phyloP scores from a whole-genome alignment of 192 early-diverging fungal species.

The Linnemannia elongata region DNA sequence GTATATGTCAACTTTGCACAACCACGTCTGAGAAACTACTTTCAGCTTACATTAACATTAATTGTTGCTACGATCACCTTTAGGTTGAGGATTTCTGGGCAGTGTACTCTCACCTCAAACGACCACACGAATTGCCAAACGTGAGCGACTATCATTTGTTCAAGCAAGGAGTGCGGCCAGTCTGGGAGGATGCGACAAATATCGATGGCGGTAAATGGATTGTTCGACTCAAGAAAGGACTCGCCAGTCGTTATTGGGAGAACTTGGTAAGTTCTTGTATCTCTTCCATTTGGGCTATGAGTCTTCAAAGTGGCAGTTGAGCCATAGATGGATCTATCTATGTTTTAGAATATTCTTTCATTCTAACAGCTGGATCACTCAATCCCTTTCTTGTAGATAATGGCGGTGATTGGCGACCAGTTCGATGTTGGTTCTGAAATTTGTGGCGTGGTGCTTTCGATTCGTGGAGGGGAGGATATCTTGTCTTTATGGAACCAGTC shows the following conservation, averaged over 20 bases:
- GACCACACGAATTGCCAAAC: conserved; percentile 86
- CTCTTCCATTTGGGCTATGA: background rate
- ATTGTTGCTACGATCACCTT: background rate
- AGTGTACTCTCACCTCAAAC: conserved; percentile 82
- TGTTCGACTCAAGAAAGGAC: conserved; percentile 91
- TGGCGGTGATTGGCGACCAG: conserved; percentile 92
- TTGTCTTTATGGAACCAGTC: conserved; percentile 95
- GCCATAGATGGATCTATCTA: background rate
- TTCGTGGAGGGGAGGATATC: conserved; percentile 94
- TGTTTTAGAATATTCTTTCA: background rate
- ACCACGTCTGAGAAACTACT: background rate
- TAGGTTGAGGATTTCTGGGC: conserved; percentile 86
- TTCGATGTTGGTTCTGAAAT: conserved; percentile 92
- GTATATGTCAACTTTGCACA: background rate
- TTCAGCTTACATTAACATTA: background rate
- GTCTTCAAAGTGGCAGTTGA: background rate
- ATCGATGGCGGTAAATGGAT: conserved; percentile 97
- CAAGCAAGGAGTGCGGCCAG: conserved; percentile 90
- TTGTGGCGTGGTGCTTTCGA: conserved; percentile 94
- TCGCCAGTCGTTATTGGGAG: conserved; percentile 95
- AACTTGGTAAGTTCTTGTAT: conserved; percentile 66
- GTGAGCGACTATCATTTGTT: conserved; percentile 96
- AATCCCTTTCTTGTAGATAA: conserved; percentile 58
- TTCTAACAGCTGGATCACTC: background rate
- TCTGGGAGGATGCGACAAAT: conserved; percentile 95